phyloP scores from a whole-genome alignment of 2,329 filamentous ascomycete genomes.

The Boeremia lycopersici region DNA sequence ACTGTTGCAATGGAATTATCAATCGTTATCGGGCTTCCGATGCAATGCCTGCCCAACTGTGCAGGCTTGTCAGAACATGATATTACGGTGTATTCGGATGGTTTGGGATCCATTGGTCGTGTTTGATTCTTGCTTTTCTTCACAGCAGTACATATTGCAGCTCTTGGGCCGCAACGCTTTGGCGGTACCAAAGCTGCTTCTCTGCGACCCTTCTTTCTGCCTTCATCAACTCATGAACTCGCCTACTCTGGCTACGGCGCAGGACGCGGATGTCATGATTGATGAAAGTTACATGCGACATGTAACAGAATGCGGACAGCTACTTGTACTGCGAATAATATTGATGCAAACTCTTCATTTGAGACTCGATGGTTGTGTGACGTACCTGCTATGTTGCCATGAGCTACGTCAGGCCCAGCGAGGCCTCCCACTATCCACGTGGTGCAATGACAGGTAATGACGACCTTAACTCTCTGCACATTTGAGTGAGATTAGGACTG shows the following conservation, averaged over 20 bases:
- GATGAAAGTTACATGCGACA: conserved; percentile 18
- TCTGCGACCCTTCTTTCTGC: conserved; percentile 22
- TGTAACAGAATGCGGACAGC: conserved; percentile 21
- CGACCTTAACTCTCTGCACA: no score
- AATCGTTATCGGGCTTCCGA: conserved; percentile 8
- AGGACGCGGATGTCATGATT: conserved; percentile 22
- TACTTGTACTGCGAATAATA: conserved; percentile 19
- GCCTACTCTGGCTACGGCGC: conserved; percentile 22
- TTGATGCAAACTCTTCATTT: conserved; percentile 3
- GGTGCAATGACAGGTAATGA: no score
- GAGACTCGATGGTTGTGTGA: neutral
- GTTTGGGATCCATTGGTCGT: conserved; percentile 16
- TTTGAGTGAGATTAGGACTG: no score
- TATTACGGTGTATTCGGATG: conserved; percentile 18
- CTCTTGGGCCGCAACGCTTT: conserved; percentile 34
- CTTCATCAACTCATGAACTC: conserved; percentile 11
- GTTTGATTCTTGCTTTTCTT: conserved; percentile 18
- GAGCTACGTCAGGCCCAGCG: neutral
- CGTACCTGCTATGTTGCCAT: neutral
- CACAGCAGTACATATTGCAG: conserved; percentile 27
- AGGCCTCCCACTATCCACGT: neutral
- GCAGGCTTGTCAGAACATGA: conserved; percentile 17
- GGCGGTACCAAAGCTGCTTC: conserved; percentile 29
- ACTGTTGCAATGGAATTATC: conserved; percentile 1
- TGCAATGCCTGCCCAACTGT: conserved; percentile 2